Conservation (phyloP, 2,329 filamentous ascomycete genomes). For the Cyphellophora attinorum region DNA sequence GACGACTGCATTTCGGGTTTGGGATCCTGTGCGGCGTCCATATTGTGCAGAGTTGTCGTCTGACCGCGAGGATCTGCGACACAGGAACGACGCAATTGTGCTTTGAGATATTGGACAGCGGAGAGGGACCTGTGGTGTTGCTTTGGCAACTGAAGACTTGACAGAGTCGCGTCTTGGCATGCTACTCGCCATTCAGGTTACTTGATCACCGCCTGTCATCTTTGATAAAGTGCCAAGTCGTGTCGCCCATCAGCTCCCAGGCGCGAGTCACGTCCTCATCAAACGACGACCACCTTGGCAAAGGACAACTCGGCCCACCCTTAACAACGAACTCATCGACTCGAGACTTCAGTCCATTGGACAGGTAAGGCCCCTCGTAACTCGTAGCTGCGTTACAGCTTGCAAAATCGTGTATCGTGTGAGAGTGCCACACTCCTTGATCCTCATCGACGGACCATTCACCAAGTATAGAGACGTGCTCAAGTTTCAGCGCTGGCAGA, state of each 20-base stretch:
- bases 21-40: too few relatives aligned
- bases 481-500: slow-evolving; percentile 5
- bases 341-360: slow-evolving; percentile 5
- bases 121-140: too few relatives aligned
- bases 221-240: slow-evolving; percentile 16
- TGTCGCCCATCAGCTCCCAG: slow-evolving; percentile 13
- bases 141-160: too few relatives aligned
- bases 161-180: too few relatives aligned
- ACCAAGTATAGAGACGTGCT: slow-evolving; percentile 5
- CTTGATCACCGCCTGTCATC: too few relatives aligned
- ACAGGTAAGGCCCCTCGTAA: slow-evolving; percentile 13
- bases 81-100: too few relatives aligned
- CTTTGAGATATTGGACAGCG: too few relatives aligned
- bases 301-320: slow-evolving; percentile 8
- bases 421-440: slow-evolving; percentile 6
- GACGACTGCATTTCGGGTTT: too few relatives aligned
- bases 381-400: slow-evolving; percentile 7
- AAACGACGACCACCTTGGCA: slow-evolving; percentile 8
- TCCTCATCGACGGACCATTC: slow-evolving; percentile 12
- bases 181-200: too few relatives aligned
- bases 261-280: slow-evolving; percentile 1
- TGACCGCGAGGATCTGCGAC: too few relatives aligned
- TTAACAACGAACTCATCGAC: slow-evolving; percentile 9
- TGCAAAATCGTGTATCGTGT: slow-evolving; percentile 6
- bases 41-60: too few relatives aligned